Evolutionary conservation across 441 rosid species (phyloP).

Genomic region (Pelargonium fulgidum): DNA sequence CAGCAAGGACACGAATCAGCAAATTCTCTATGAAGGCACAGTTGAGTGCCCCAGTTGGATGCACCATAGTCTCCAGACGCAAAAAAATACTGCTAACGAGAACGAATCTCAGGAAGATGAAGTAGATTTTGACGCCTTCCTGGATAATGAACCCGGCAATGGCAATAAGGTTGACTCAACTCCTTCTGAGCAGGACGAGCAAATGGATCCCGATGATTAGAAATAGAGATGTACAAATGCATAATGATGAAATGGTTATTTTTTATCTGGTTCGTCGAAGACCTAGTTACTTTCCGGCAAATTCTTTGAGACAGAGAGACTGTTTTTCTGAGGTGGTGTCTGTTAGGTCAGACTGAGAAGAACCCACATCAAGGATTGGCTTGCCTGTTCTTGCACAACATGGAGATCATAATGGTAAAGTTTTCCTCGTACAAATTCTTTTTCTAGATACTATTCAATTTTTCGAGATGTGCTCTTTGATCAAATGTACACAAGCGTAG

Average conservation of each 20-base stretch:
- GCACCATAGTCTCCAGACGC: conserved; percentile 11
- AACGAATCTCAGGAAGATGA: conserved; percentile 17
- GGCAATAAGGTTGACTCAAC: conserved; percentile 10
- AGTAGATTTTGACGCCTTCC: not conserved
- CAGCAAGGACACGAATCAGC: not conserved
- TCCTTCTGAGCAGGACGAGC: conserved; percentile 21
- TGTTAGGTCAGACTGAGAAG: too few species aligned
- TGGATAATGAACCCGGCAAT: not conserved
- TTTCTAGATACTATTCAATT: not conserved
- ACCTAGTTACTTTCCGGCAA: not conserved
- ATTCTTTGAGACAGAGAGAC: too few species aligned
- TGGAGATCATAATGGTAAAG: not conserved
- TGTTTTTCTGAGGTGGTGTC: too few species aligned
- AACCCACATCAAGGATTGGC: not conserved
- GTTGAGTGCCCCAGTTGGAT: conserved; percentile 22
- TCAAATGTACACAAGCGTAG: too few species aligned
- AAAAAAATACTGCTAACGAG: not conserved
- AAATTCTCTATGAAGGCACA: conserved; percentile 9
- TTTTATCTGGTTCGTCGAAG: not conserved
- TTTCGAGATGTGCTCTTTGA: too few species aligned
- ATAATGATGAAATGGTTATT: not conserved
- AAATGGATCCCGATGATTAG: conserved; percentile 24
- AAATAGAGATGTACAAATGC: not conserved
- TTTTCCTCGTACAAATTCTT: not conserved
- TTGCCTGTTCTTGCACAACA: not conserved